phyloP scores from a whole-genome alignment of 768 basidiomycete species.

The Ramaria rubella region DNA sequence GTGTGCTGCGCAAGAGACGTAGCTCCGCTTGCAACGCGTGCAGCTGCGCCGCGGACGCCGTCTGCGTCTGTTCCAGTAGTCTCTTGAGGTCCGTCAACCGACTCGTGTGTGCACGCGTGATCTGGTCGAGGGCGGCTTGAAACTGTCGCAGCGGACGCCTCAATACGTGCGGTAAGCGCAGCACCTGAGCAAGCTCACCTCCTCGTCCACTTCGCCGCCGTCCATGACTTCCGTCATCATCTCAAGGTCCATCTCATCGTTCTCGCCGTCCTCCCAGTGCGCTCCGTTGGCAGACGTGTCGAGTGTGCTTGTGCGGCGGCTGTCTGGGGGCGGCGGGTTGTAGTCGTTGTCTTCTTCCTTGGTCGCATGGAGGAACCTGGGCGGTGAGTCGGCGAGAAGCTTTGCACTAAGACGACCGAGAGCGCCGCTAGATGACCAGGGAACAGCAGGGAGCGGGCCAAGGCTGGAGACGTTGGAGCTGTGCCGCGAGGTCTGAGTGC shows the following conservation, averaged over 20 bases:
- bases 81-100: slow-evolving; percentile 73
- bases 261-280: neutral
- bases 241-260: slow-evolving; percentile 61
- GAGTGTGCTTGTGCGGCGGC: slow-evolving; percentile 19
- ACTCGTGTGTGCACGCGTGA: slow-evolving; percentile 36
- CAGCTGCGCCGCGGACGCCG: slow-evolving; percentile 70
- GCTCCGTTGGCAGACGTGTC: slow-evolving; percentile 27
- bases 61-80: slow-evolving; percentile 73
- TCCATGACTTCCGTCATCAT: slow-evolving; percentile 56
- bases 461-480: slow-evolving; percentile 12
- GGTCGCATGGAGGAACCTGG: slow-evolving; percentile 13
- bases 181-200: slow-evolving; percentile 35
- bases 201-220: slow-evolving; percentile 59
- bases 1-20: slow-evolving; percentile 50
- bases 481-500: slow-evolving; percentile 19
- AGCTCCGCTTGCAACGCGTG: slow-evolving; percentile 84
- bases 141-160: slow-evolving; percentile 32
- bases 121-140: slow-evolving; percentile 35
- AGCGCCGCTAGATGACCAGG: slow-evolving; percentile 12
- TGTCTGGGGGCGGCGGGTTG: slow-evolving; percentile 24
- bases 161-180: neutral
- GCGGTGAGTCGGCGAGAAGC: slow-evolving; percentile 4
- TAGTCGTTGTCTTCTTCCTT: slow-evolving; percentile 20
- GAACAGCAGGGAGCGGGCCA: slow-evolving; percentile 2
- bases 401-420: slow-evolving; percentile 5